Evolutionary conservation across 805 yeast genomes (phyloP), one percentile per base, ranked within the genome.

Genomic region (Candida lessepsii): DNA sequence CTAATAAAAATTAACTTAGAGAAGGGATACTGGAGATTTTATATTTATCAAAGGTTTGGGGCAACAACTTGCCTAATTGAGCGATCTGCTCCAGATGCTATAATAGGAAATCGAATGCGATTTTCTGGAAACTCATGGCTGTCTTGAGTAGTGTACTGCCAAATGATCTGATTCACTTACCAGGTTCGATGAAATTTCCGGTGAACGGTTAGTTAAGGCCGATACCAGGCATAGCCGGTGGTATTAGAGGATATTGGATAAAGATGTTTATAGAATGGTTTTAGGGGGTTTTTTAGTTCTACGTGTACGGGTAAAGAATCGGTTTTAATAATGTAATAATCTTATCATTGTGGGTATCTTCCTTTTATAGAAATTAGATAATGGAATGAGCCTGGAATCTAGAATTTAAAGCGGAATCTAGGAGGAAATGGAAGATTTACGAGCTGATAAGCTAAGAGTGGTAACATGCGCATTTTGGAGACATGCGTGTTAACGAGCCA

Each of bases 11-110:
- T 20, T 20, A 9, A 20, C 23, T 20, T 20, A 20, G 9, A 9
- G 5, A 15, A 19, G 20, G 26, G 26, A 13, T 15, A 4, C 11
- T 15, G 9, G 3, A 13, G 35, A 9, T 5, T 31, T 31, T 31
- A 31, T 31, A 31, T 7, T 16, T 29, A 29, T 17, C 33, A 29
- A 19, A 29, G 14, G 10, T 20, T 3, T 25, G 5, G 23, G 10
- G 35, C 35, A 32, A 20, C 20, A 16, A 32, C 35, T 15, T 32
- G 17, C 35, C 35, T 14, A 32, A 17, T 21, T 20, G 27, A 20
- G 35, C 16, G 18, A 32, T 32, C 35, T 29, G 33, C 33, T 29
- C 33, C 18, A 29, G 17, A 18, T 29, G 33, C 25, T 10, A 10
- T 15, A 32, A 19, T 32, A 21, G 27, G 35, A 9, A 32, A 21